Base-by-base conservation (phyloP, 2,329 filamentous ascomycete genomes). In the Ophiostoma australiae region DNA sequence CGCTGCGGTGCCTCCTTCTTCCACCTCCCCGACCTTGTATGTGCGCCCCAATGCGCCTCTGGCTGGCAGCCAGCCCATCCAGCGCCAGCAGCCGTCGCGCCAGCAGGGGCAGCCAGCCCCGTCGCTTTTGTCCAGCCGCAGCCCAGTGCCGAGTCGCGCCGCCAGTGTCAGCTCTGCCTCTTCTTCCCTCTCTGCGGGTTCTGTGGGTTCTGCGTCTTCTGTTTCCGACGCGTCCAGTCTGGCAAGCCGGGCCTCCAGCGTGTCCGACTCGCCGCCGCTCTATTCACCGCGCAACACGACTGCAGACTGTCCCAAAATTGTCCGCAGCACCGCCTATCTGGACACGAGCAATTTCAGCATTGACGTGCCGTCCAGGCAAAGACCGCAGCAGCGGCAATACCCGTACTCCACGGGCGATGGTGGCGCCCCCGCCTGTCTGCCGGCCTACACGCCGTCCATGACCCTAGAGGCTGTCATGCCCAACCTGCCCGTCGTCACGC, bases 381-480 rank as follows among this genome's bases (percentile, higher is more conserved):
- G 4, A 7, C 6, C 35, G n/a, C 10, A 17, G 11, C 31, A 20
- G 27, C 27, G 27, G 27, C 27, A 31, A 31, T 31, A 31, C 31
- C 33, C 39, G 8, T 20, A 17, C 27, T 27, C 37, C 6, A 39
- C 52, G 20, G 52, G 52, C 15, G 52, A 27, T 20, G n/a, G 11
- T 31, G 27, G 27, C 20, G 52, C 52, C 0, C n/a, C n/a, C 6
- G 58, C n/a, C 70, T 31, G n/a, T 17, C 58, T 69, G 37, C 70
- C 70, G 4, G 63, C 70, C 1, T 71, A 71, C 44, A 66, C 67
- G 1, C 70, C 70, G 10, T 61, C 70, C 37, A 33, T 71, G 3
- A 31, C 31, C 4, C 31, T 71, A 15, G 70, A 71, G n/a, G 17
- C 61, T 23, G 58, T 69, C 31, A 37, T 71, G 39, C 70, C 67